These are phyloP conservation scores for Cyclostephanos tholiformis DNA, from an alignment of 108 stramenopile genomes.

Conservation along the genomic window DNA sequence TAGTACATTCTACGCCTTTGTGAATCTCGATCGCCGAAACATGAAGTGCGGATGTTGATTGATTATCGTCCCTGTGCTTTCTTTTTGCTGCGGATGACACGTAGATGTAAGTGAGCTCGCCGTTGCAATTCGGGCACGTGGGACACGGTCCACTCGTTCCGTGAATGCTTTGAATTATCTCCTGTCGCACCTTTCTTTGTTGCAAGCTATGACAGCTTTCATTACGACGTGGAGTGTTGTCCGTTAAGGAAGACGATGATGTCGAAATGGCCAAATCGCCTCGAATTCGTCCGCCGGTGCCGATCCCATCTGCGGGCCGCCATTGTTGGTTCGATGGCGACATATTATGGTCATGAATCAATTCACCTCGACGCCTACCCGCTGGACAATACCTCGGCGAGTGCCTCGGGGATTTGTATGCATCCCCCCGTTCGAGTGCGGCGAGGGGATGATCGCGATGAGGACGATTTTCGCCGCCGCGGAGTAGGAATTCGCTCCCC, in stretches of 20 bases:
- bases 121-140: conserved; percentile 1
- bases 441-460: not conserved
- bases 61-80: not conserved
- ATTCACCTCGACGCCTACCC: not conserved
- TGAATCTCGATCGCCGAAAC: not conserved
- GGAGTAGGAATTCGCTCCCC: not conserved
- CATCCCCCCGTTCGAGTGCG: not conserved
- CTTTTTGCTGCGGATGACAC: not conserved
- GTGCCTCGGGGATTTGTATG: not conserved
- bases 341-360: too few relatives aligned
- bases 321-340: not conserved
- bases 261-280: not conserved
- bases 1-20: not conserved
- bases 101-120: conserved; percentile 2
- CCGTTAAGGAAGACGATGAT: not conserved
- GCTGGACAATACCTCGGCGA: not conserved
- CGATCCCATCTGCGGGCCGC: not conserved
- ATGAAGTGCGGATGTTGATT: not conserved
- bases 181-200: not conserved
- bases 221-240: not conserved
- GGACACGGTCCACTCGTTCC: not conserved
- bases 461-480: not conserved
- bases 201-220: not conserved
- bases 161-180: not conserved
- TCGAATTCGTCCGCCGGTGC: too few relatives aligned